These are phyloP conservation scores for Pseudopithomyces chartarum DNA, from an alignment of 2,329 filamentous ascomycete genomes.

Conservation along the genomic window DNA sequence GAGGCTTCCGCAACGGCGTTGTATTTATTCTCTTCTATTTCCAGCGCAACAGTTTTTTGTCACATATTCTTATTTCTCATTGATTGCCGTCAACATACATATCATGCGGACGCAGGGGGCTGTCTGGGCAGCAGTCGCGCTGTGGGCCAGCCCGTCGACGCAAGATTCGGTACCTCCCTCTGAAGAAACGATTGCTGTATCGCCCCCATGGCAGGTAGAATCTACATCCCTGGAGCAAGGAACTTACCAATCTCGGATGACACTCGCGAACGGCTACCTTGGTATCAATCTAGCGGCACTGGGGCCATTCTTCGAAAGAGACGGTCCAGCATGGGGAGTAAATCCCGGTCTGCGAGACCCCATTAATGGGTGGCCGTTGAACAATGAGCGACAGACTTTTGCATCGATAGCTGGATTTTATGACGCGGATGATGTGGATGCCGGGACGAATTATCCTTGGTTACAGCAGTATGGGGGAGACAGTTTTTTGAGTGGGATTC, in stretches of 20 bases:
- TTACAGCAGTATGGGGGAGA: slow-evolving; percentile 72
- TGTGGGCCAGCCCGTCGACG: background rate
- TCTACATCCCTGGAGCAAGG: slow-evolving; percentile 61
- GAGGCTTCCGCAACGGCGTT: no score
- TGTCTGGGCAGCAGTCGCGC: background rate
- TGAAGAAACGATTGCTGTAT: slow-evolving; percentile 61
- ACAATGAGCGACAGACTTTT: slow-evolving; percentile 66
- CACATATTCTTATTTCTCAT: no score
- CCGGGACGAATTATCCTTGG: slow-evolving; percentile 70
- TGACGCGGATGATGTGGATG: slow-evolving; percentile 62
- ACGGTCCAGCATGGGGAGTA: slow-evolving; percentile 41
- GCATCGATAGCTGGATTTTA: slow-evolving; percentile 72
- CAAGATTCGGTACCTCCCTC: slow-evolving; percentile 15
- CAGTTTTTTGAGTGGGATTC: slow-evolving; percentile 72
- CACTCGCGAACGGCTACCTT: slow-evolving; percentile 63
- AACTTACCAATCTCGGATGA: slow-evolving; percentile 64
- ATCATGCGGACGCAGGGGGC: no score
- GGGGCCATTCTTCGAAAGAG: slow-evolving; percentile 66
- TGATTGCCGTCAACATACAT: no score
- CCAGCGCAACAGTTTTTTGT: no score
- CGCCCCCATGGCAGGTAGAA: slow-evolving; percentile 60
- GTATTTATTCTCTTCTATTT: no score
- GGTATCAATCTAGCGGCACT: slow-evolving; percentile 67
- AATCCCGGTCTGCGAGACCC: slow-evolving; percentile 49
- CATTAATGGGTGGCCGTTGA: slow-evolving; percentile 71